Percentiles rank a stretch among this genome's conserved stretches.
Conservation (phyloP, 2,329 filamentous ascomycete genomes). For the Aspergillus sp. region DNA sequence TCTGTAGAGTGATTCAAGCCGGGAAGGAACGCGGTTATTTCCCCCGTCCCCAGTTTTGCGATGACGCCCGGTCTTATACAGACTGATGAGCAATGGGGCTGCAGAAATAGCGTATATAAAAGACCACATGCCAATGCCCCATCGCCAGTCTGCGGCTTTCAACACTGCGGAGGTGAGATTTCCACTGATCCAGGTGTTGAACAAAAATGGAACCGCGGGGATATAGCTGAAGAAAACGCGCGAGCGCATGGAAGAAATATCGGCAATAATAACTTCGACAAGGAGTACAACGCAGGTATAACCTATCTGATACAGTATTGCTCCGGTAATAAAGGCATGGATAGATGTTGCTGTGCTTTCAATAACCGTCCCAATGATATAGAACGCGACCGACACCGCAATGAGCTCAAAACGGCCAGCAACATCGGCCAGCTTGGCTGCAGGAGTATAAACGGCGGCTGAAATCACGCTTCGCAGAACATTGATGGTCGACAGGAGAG, state of each 20-base stretch:
- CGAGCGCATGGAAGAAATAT: not conserved
- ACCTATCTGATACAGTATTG: not conserved
- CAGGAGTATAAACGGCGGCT: not conserved
- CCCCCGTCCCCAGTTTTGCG: not conserved
- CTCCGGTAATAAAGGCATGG: not conserved
- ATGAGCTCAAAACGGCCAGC: not conserved
- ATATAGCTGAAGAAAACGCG: not conserved
- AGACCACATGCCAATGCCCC: not conserved
- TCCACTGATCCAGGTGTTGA: not conserved
- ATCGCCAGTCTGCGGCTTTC: not conserved
- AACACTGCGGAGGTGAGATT: not conserved
- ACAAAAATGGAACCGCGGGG: not conserved
- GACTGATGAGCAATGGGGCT: not conserved
- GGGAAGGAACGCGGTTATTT: not conserved
- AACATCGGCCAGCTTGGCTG: not conserved
- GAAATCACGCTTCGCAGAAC: not conserved
- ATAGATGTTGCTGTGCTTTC: not conserved
- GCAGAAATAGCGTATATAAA: not conserved
- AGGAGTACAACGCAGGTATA: not conserved
- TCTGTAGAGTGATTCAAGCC: not conserved
- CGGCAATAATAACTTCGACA: not conserved
- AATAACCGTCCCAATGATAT: not conserved
- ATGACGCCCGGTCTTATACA: not conserved
- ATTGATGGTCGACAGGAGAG: not conserved
- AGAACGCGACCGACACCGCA: not conserved